Conservation (phyloP, 352 stramenopile genomes). For the Phytophthora tubulina region DNA sequence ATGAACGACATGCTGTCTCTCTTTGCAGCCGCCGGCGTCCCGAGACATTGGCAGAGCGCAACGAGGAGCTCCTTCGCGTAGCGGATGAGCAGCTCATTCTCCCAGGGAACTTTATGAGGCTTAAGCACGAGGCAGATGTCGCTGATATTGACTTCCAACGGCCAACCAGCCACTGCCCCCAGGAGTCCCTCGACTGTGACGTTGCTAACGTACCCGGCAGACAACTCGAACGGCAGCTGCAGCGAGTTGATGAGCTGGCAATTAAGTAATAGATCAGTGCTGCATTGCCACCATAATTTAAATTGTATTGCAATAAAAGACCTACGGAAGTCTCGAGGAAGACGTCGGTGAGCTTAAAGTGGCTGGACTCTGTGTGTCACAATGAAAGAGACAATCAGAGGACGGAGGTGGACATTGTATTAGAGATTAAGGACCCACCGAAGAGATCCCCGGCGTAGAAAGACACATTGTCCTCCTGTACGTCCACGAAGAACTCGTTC, state of each 20-base stretch:
- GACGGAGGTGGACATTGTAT: neutral
- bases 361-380: constrained; percentile 59
- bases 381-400: constrained; percentile 5
- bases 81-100: constrained; percentile 74
- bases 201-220: constrained; percentile 73
- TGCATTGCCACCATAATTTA: neutral
- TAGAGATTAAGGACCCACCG: constrained; percentile 36
- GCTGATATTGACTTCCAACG: constrained; percentile 59
- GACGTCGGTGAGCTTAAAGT: constrained; percentile 69
- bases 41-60: constrained; percentile 63
- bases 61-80: constrained; percentile 75
- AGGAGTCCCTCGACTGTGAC: constrained; percentile 71
- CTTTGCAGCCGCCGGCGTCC: constrained; percentile 40
- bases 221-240: constrained; percentile 73
- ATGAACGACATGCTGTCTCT: constrained; percentile 44
- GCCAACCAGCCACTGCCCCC: constrained; percentile 64
- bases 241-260: constrained; percentile 68
- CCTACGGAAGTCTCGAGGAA: constrained; percentile 71
- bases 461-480: constrained; percentile 61
- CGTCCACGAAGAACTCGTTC: constrained; percentile 72
- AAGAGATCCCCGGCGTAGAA: constrained; percentile 84
- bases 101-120: constrained; percentile 67
- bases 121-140: constrained; percentile 74
- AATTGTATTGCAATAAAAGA: neutral
- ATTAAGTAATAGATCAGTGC: neutral